Evolutionary conservation across 1,284 basidiomycete genomes (phyloP).

Genomic region (Ganoderma sinense): DNA sequence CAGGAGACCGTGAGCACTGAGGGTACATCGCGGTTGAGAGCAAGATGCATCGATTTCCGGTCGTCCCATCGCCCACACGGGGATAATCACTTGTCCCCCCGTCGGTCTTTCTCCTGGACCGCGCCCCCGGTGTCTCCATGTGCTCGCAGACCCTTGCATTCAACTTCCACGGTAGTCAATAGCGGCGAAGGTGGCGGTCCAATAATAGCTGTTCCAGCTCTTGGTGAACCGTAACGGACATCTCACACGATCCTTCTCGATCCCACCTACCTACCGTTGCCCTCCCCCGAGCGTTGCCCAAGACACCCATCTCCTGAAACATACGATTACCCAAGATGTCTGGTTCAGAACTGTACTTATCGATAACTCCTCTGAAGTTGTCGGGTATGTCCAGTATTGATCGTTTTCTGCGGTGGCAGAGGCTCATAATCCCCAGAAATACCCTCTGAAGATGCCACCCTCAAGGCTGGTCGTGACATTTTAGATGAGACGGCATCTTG

Average conservation of each 20-base stretch:
- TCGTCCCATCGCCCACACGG: neutral
- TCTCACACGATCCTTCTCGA: conserved; percentile 9
- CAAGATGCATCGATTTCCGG: conserved; percentile 22
- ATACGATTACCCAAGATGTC: conserved; percentile 23
- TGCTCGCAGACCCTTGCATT: neutral
- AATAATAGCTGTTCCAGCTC: conserved; percentile 7
- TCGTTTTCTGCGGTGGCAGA: neutral
- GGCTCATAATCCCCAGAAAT: conserved; percentile 50
- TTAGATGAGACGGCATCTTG: conserved; percentile 62
- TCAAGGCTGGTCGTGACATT: conserved; percentile 61
- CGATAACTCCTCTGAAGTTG: conserved; percentile 34
- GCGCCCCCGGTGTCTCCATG: neutral
- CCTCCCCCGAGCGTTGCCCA: neutral
- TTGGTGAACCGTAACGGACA: neutral
- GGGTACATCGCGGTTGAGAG: conserved; percentile 23
- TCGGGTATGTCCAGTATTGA: conserved; percentile 29
- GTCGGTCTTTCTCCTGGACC: neutral
- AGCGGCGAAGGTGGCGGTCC: neutral
- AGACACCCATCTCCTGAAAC: neutral
- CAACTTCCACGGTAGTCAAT: neutral
- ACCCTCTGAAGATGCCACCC: conserved; percentile 63
- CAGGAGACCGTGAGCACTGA: neutral
- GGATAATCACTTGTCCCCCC: neutral
- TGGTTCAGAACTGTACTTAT: conserved; percentile 25
- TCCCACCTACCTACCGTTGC: neutral